Conservation (phyloP, 371 early-diverging fungal genomes). For the Zopfochytrium polystomum region DNA sequence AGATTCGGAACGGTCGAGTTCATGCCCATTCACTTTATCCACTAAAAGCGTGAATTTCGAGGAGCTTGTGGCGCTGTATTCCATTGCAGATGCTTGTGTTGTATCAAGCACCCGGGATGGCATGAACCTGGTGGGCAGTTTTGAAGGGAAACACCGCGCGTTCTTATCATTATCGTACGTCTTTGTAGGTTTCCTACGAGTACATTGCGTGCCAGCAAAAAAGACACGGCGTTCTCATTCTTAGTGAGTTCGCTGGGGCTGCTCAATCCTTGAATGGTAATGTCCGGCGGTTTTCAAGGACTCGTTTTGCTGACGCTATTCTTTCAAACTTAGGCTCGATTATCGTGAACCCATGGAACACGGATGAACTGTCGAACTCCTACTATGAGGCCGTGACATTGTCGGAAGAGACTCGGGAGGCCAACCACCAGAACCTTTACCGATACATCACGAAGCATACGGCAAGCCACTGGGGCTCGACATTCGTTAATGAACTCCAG, state of each 20-base stretch:
- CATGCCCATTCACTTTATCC: slow-evolving; percentile 96
- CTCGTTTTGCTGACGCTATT: background rate
- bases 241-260: slow-evolving; percentile 99
- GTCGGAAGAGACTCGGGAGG: slow-evolving; percentile 71
- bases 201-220: slow-evolving; percentile 95
- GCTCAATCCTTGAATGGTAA: slow-evolving; percentile 94
- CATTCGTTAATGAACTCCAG: slow-evolving; percentile 85
- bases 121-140: slow-evolving; percentile 96
- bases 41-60: slow-evolving; percentile 92
- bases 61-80: slow-evolving; percentile 95
- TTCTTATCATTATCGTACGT: background rate
- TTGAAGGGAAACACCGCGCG: background rate
- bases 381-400: slow-evolving; percentile 91
- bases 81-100: slow-evolving; percentile 93
- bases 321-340: slow-evolving; percentile 59
- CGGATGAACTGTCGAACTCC: slow-evolving; percentile 88
- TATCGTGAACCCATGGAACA: slow-evolving; percentile 99
- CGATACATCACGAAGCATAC: slow-evolving; percentile 96
- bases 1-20: slow-evolving; percentile 83
- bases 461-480: slow-evolving; percentile 97
- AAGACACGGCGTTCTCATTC: slow-evolving; percentile 91
- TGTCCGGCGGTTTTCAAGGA: background rate
- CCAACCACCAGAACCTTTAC: slow-evolving; percentile 88
- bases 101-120: slow-evolving; percentile 98
- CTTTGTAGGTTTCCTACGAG: slow-evolving; percentile 64